phyloP scores from a whole-genome alignment of 805 yeast genomes.

The Vanderwaltozyma verrucispora region DNA sequence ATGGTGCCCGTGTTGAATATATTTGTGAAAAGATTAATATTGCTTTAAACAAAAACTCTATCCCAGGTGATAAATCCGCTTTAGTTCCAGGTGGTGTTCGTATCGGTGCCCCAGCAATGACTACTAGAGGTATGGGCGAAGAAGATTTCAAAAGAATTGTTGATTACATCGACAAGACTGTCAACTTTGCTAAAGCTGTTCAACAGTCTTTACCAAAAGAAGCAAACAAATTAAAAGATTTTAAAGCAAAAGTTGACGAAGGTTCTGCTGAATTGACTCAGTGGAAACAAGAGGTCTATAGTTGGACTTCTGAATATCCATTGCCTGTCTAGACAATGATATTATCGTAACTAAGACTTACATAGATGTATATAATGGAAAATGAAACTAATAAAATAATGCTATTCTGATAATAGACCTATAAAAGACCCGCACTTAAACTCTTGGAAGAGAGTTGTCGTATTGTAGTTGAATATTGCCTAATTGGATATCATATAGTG shows the following conservation, averaged over 20 bases:
- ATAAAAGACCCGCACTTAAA: too few species aligned
- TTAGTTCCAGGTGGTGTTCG: constrained; percentile 95
- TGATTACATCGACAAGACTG: constrained; percentile 70
- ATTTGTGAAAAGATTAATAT: constrained; percentile 90
- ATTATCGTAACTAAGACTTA: neutral
- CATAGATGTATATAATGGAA: neutral
- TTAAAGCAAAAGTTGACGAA: constrained; percentile 69
- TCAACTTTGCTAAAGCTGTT: constrained; percentile 59
- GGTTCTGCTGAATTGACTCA: constrained; percentile 60
- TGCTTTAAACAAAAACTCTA: constrained; percentile 94
- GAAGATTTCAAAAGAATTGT: constrained; percentile 77
- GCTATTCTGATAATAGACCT: too few species aligned
- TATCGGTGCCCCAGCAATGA: constrained; percentile 98
- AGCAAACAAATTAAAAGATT: constrained; percentile 92
- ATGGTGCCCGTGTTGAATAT: constrained; percentile 95
- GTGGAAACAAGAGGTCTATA: constrained; percentile 67
- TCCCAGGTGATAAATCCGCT: constrained; percentile 96
- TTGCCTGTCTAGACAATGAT: constrained; percentile 27
- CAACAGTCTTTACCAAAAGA: constrained; percentile 80
- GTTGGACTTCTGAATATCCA: constrained; percentile 90
- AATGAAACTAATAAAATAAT: too few species aligned
- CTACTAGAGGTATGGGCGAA: constrained; percentile 91
- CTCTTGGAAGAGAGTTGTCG: too few species aligned
- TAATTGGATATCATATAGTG: too few species aligned
- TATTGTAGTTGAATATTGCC: too few species aligned